A percentile compares a stretch with the other conserved stretches of the same genome.
Evolutionary conservation across 768 basidiomycete genomes (phyloP).

Genomic region (Nidula microcarpa): DNA sequence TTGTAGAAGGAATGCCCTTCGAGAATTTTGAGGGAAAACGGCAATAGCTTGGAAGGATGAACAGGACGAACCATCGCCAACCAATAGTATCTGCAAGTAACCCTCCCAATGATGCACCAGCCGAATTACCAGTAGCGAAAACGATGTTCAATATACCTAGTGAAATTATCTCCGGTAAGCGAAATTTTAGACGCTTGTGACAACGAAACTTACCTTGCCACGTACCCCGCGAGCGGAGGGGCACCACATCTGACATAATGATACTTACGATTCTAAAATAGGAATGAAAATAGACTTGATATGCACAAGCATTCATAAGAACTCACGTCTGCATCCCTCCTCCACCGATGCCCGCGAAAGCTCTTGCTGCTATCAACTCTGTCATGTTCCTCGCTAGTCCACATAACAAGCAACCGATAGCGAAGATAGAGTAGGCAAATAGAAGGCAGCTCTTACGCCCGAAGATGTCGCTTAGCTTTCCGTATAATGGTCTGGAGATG

Average conservation of each 20-base stretch:
- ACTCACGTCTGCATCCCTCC: conserved; percentile 63
- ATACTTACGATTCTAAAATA: conserved; percentile 52
- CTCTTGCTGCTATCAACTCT: conserved; percentile 49
- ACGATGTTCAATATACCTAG: conserved; percentile 58
- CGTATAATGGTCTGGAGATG: conserved; percentile 50
- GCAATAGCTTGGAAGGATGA: background rate
- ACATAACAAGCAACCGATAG: conserved; percentile 49
- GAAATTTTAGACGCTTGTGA: background rate
- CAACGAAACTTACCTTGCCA: conserved; percentile 50
- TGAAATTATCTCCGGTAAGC: background rate
- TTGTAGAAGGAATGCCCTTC: conserved; percentile 58
- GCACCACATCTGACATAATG: conserved; percentile 63
- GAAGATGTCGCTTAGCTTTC: conserved; percentile 65
- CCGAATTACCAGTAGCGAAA: conserved; percentile 52
- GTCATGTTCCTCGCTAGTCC: conserved; percentile 53
- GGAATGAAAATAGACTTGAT: background rate
- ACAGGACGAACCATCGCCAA: conserved; percentile 53
- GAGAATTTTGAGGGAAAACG: background rate
- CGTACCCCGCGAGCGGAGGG: conserved; percentile 60
- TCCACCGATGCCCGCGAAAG: conserved; percentile 57
- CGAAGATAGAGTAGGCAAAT: conserved; percentile 52
- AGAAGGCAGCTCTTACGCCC: conserved; percentile 57
- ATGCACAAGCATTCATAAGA: background rate
- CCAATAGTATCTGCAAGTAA: conserved; percentile 60
- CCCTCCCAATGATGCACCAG: conserved; percentile 63